Percentiles rank a stretch among this genome's conserved stretches.
Evolutionary conservation across 257 asterid species (phyloP).

Genomic region (Solanum gandarillasii): DNA sequence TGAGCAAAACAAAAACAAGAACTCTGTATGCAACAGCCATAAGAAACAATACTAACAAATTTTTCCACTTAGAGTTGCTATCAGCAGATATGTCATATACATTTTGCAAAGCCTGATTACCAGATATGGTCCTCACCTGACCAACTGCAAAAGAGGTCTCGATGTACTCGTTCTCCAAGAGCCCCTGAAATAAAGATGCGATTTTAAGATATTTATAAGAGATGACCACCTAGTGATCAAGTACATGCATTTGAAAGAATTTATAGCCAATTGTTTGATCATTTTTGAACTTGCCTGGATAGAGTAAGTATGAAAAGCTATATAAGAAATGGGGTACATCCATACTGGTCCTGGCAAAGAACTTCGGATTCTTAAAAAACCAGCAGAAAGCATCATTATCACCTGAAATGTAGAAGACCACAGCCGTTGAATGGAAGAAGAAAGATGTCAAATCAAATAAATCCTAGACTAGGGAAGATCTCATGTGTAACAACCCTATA

Average conservation of each 20-base stretch:
- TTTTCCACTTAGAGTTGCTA: constrained; percentile 65
- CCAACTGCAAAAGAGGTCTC: constrained; percentile 81
- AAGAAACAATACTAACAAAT: constrained; percentile 50
- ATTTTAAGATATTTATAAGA: not conserved
- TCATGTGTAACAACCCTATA: not conserved
- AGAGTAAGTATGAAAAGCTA: constrained; percentile 85
- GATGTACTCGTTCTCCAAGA: constrained; percentile 82
- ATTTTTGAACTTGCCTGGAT: constrained; percentile 58
- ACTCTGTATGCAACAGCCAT: constrained; percentile 73
- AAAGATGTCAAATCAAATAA: not conserved
- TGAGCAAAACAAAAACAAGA: constrained; percentile 49
- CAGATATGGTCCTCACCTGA: constrained; percentile 74
- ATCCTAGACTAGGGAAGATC: not conserved
- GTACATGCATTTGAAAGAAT: not conserved
- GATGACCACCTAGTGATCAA: not conserved
- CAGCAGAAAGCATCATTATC: constrained; percentile 92
- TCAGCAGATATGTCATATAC: constrained; percentile 57
- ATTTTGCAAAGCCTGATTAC: constrained; percentile 71
- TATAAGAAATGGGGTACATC: constrained; percentile 85
- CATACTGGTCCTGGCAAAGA: constrained; percentile 73
- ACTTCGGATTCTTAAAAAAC: constrained; percentile 77
- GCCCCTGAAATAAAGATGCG: constrained; percentile 43
- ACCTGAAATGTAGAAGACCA: constrained; percentile 34
- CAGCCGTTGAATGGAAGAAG: not conserved
- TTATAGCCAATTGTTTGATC: not conserved